Conservation (phyloP, 306 rosid species). For the Casuarina equisetifolia region DNA sequence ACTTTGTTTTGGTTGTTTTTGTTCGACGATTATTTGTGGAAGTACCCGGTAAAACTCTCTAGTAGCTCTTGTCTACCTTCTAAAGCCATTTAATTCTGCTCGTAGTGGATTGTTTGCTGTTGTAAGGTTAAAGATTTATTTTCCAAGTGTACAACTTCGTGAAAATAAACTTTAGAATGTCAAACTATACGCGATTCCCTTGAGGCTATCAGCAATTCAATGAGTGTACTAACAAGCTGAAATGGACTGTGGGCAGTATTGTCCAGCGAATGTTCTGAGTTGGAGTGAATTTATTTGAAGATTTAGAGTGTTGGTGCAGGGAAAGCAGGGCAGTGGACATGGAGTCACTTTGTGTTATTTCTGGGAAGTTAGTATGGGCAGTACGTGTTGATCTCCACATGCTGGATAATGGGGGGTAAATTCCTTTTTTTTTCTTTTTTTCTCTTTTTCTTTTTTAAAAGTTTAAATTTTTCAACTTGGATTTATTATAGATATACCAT, state of each 20-base stretch:
- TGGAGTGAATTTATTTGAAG: slow-evolving; percentile 13
- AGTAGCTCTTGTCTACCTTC: not conserved
- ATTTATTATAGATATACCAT: not conserved
- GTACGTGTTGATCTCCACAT: slow-evolving; percentile 81
- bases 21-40: not conserved
- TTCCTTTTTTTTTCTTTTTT: not conserved
- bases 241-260: not conserved
- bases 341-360: slow-evolving; percentile 75
- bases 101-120: not conserved
- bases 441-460: not conserved
- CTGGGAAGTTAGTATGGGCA: slow-evolving; percentile 84
- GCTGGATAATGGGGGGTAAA: slow-evolving; percentile 87
- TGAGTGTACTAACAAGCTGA: not conserved
- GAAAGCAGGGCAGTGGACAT: slow-evolving; percentile 87
- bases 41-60: not conserved
- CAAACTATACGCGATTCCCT: not conserved
- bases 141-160: not conserved
- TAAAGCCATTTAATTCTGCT: not conserved
- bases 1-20: not conserved
- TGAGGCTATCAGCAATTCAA: not conserved
- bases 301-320: slow-evolving; percentile 41
- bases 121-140: not conserved
- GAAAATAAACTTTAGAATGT: not conserved
- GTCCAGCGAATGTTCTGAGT: not conserved
- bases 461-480: not conserved